Evolutionary conservation across 352 stramenopile species (phyloP), one percentile per base, ranked within the genome.

Genomic region (Pythium phragmiticola): DNA sequence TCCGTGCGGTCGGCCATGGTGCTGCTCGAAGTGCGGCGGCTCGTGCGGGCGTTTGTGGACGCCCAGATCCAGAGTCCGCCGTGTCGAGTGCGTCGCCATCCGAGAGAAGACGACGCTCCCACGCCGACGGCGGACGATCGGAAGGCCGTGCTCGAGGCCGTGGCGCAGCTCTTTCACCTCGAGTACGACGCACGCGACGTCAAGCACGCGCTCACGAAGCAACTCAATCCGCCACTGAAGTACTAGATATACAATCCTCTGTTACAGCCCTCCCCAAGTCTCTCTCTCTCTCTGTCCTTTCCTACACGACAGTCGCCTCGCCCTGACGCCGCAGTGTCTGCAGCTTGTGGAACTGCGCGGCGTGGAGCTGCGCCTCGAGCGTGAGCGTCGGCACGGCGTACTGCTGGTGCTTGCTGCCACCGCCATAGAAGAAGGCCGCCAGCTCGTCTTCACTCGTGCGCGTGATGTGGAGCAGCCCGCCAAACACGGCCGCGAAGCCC

Each of bases 1-100:
- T 90, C 82, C 3, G 73, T 76, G 30, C 77, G 84, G 16, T 89
- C 82, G 1, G 78, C 77, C 0, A 60, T 76, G 19, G 57, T 93
- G 52, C 41, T 92, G 30, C 70, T 80, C 43, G 77, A 88, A 63
- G 33, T 87, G 45, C 75, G 84, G 5, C 23, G 23, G 9, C 30
- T 65, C 6, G 53, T 82, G 7, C 30, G 57, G 0, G 58, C 70
- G 42, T 73, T 74, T n/a, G 67, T 89, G 9, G 59, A 77, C 26
- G 30, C 41, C 4, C 72, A 69, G 17, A 72, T 91, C 33, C 58
- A 84, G 41, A 57, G 66, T 16, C 77, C 63, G 7, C 55, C 63
- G 17, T 63, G 26, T 62, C 33, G 36, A 45, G 13, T 30, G 26
- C 26, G 26, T 39, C 55, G 16, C 39, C 16, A 26, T 16, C 8